phyloP scores from a whole-genome alignment of 768 basidiomycete genomes.

The Lactifluus subvellereus region DNA sequence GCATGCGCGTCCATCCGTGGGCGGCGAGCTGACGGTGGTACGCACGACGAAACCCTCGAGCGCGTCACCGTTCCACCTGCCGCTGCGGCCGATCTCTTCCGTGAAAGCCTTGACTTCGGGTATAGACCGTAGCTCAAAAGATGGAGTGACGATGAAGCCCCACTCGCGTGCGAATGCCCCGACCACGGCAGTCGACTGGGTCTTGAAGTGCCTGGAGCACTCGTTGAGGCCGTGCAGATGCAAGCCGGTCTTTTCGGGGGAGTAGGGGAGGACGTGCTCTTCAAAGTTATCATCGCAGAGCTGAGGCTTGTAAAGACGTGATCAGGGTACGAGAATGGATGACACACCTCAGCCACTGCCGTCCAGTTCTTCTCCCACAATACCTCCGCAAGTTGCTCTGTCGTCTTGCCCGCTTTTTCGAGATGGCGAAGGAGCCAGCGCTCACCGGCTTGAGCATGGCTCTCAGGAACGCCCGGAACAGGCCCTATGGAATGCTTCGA shows the following conservation, averaged over 20 bases:
- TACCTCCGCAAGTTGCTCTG: conserved; percentile 62
- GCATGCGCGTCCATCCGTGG: conserved; percentile 30
- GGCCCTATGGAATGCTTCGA: conserved; percentile 89
- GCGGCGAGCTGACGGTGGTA: conserved; percentile 50
- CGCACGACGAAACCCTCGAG: conserved; percentile 96
- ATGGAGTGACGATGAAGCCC: conserved; percentile 83
- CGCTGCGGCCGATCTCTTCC: conserved; percentile 53
- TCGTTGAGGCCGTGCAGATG: conserved; percentile 90
- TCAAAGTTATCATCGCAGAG: conserved; percentile 97
- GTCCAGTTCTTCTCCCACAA: conserved; percentile 86
- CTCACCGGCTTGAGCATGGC: conserved; percentile 82
- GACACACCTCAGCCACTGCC: conserved; percentile 80
- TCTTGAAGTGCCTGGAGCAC: conserved; percentile 59
- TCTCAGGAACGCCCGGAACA: conserved; percentile 36
- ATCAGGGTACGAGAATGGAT: background rate
- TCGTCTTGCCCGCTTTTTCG: conserved; percentile 50
- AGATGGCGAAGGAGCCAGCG: conserved; percentile 75
- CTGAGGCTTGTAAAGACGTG: conserved; percentile 36
- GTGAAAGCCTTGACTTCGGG: conserved; percentile 70
- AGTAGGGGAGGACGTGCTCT: conserved; percentile 87
- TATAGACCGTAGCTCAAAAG: conserved; percentile 52
- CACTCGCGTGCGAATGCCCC: conserved; percentile 80
- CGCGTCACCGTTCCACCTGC: conserved; percentile 76
- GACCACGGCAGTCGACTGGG: conserved; percentile 60
- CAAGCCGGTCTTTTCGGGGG: conserved; percentile 77